Evolutionary conservation across 2,329 filamentous ascomycete species (phyloP).

Genomic region (Aspergillus sp.): DNA sequence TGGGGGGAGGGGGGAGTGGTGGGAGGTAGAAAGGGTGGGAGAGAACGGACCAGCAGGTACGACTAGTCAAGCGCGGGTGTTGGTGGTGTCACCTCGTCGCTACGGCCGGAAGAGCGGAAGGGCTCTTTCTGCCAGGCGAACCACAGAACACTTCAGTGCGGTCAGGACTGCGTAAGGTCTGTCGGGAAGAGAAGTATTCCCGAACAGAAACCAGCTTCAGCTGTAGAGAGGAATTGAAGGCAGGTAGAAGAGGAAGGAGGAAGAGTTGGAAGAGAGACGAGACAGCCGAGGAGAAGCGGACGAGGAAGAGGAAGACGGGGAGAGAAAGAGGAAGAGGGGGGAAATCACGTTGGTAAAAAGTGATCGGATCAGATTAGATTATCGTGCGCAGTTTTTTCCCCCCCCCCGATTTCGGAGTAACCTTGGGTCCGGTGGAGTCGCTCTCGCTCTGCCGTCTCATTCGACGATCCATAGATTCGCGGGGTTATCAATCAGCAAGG

Average conservation of each 20-base stretch:
- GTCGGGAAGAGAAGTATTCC: neutral
- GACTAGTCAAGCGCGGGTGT: neutral
- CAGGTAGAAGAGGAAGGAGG: neutral
- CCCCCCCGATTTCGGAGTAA: constrained; percentile 22
- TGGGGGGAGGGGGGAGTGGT: neutral
- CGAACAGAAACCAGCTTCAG: neutral
- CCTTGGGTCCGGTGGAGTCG: constrained; percentile 2
- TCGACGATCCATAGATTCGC: constrained; percentile 7
- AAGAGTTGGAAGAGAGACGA: neutral
- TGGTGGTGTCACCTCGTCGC: constrained; percentile 23
- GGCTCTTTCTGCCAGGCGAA: constrained; percentile 26
- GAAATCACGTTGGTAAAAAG: constrained; percentile 11
- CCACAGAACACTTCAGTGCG: neutral
- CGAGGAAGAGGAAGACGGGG: constrained; percentile 7
- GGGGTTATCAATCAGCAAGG: constrained; percentile 19
- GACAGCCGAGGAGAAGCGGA: neutral
- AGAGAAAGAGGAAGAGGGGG: constrained; percentile 10
- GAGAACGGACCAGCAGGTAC: constrained; percentile 16
- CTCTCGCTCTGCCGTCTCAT: constrained; percentile 4
- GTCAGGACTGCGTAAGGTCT: neutral
- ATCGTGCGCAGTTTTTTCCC: constrained; percentile 16
- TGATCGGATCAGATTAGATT: constrained; percentile 35
- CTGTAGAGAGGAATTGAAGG: constrained; percentile 3
- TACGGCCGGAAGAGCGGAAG: constrained; percentile 37
- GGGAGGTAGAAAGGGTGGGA: constrained; percentile 9